Percentiles rank a stretch among this genome's conserved stretches.
Evolutionary conservation across 352 stramenopile genomes (phyloP).

Genomic region (Phytopythium delawarense): DNA sequence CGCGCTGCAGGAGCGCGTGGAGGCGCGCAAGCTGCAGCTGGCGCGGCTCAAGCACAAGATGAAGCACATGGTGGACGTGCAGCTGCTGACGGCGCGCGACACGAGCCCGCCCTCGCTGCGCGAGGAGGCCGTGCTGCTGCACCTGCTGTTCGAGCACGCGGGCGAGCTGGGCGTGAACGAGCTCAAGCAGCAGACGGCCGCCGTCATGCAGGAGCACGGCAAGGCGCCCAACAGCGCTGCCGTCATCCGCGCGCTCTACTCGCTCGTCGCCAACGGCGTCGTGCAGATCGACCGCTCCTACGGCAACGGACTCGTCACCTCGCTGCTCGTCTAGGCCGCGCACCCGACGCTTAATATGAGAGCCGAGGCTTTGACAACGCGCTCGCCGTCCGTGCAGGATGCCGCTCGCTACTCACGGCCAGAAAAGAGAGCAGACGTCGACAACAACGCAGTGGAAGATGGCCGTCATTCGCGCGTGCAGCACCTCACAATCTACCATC

Average conservation of each 20-base stretch:
- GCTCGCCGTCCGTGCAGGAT: too few relatives aligned
- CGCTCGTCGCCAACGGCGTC: conserved; percentile 57
- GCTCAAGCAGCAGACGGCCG: conserved; percentile 47
- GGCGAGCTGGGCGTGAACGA: conserved; percentile 65
- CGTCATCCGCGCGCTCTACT: conserved; percentile 61
- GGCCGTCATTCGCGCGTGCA: too few relatives aligned
- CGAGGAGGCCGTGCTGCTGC: conserved; percentile 56
- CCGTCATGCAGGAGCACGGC: conserved; percentile 35
- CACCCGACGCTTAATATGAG: background rate
- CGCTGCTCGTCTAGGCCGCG: conserved; percentile 38
- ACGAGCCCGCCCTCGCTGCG: conserved; percentile 40
- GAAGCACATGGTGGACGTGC: conserved; percentile 63
- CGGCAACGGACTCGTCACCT: conserved; percentile 61
- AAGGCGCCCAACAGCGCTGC: conserved; percentile 37
- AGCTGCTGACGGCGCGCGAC: conserved; percentile 41
- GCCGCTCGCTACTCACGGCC: too few relatives aligned
- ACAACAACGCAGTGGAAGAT: too few relatives aligned
- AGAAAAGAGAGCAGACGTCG: too few relatives aligned
- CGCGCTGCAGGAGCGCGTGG: conserved; percentile 25
- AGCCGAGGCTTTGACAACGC: too few relatives aligned
- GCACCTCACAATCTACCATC: too few relatives aligned
- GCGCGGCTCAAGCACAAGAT: conserved; percentile 52
- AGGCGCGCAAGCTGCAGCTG: conserved; percentile 35
- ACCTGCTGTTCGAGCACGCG: conserved; percentile 53
- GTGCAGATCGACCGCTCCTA: conserved; percentile 70